Base-by-base conservation (phyloP, 2,329 filamentous ascomycete genomes). In the Cordyceps farinosa region DNA sequence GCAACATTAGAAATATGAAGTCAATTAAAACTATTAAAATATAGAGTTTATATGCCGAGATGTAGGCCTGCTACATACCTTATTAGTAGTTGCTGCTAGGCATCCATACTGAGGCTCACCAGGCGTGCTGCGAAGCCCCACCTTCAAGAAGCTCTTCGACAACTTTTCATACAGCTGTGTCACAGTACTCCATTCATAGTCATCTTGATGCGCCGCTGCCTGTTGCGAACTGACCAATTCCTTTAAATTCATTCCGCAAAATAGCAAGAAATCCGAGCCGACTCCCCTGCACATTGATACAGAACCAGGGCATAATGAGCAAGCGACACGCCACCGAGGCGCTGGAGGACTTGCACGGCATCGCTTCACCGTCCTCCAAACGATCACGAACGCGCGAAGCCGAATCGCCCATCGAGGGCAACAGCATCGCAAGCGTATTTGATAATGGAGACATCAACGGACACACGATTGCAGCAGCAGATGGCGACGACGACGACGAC, bases 271-370 rank as follows among this genome's bases (percentile, higher is more conserved):
- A 29, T 3, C 15, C 17, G 0, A 48, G 3, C 30, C 57, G 40
- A 40, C 30, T 22, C 8, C 32, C 29, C 22, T n/a, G 9, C 30
- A 15, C 5, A 13, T 48, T 5, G 52, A 36, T 29, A 29, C 22
- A 27, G 34, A 32, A 44, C 7, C 15, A 29, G n/a, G 36, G 17
- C 17, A 68, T 52, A 56, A 78, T 78, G 80, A 76, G 77, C 60
- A 88, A 89, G 76, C 82, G 86, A 65, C 81, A 82, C 63, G 86
- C 86, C 62, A 81, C 82, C 36, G 85, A 88, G 72, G 78, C 84
- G 48, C 78, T 88, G 45, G 85, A 87, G 44, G 84, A 87, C 65
- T 73, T 85, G 51, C 74, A 76, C 44, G 83, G 78, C 62, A 73
- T 82, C 63, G 82, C 78, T 55, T 87, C 85, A 38, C 86, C 86